These are phyloP conservation scores for Neoboletus subvelutipes DNA, from an alignment of 768 basidiomycete genomes.

Conservation along the genomic window DNA sequence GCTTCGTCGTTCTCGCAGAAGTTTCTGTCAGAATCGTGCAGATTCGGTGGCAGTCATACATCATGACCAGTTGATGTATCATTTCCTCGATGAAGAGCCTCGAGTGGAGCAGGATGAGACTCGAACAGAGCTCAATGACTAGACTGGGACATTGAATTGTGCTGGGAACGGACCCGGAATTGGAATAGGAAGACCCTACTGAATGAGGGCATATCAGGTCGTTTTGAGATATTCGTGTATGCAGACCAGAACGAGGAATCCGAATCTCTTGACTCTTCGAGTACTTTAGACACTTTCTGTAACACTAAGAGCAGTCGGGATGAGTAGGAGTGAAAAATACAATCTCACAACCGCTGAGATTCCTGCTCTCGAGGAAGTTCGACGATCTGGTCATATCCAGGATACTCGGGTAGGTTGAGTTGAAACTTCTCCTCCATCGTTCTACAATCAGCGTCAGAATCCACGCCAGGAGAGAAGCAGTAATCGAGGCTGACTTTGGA, in stretches of 20 bases:
- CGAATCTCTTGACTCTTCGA: not conserved
- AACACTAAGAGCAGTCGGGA: not conserved
- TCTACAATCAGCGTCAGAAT: constrained; percentile 40
- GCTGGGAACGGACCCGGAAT: not conserved
- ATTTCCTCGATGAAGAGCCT: not conserved
- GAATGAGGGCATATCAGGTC: not conserved
- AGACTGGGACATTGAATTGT: not conserved
- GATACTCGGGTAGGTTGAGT: constrained; percentile 82
- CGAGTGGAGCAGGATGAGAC: not conserved
- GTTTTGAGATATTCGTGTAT: not conserved
- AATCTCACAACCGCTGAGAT: constrained; percentile 7
- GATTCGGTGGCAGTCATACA: no score
- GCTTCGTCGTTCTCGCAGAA: not conserved
- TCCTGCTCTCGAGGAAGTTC: constrained; percentile 47
- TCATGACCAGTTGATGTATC: not conserved
- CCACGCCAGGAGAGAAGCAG: not conserved
- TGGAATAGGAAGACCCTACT: no score
- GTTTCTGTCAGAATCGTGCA: not conserved
- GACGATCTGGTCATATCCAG: constrained; percentile 79
- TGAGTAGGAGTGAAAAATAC: no score
- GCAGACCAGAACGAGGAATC: not conserved
- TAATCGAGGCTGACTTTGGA: constrained; percentile 58
- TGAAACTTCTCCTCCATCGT: constrained; percentile 67
- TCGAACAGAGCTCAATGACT: not conserved
- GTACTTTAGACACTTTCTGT: not conserved